Evolutionary conservation across 1,284 basidiomycete species (phyloP), one percentile per base, ranked within the genome.

Genomic region (Sporisorium scitamineum): DNA sequence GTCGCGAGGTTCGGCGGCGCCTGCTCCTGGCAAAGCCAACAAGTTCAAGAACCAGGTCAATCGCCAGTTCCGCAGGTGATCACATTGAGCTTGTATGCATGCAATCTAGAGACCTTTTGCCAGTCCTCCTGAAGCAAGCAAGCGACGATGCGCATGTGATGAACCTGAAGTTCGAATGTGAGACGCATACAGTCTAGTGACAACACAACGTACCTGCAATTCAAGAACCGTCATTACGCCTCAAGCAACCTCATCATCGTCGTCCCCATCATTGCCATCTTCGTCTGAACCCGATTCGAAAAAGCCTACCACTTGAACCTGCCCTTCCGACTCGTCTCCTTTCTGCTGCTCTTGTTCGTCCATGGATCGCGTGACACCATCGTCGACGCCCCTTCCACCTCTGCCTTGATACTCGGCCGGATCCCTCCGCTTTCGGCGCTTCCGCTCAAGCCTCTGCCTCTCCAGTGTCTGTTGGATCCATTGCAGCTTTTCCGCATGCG

Each of bases 391-490:
- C 45, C 73, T 54, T 11, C 80, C 80, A 5, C 76, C 80, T 32
- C 80, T 54, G 8, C 78, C 80, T 29, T 76, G 70, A 48, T 76
- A 81, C 48, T 80, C 80, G 16, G 80, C 61, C 18, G 61, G 67
- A 37, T 78, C 73, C 22, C 78, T 66, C 10, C 57, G 39, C 18
- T 44, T 64, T 24, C 56, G 41, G 14, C 71, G 69, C 34, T 54
- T 56, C 14, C 13, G 80, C 80, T 83, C 94, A 90, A 1, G 90
- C 92, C 65, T 88, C 84, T 8, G 78, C 69, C 2, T 90, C 89
- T 37, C 90, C 88, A 41, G 87, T 84, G 81, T 93, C 92, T 26
- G 90, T 87, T 24, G 88, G 56, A 78, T 67, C 42, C 65, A 83
- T 50, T 91, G 89, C 2, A 91, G 60, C 51, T 72, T 76, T 6